phyloP scores from a whole-genome alignment of 179 eudicot species.

The Carnegiea gigantea region DNA sequence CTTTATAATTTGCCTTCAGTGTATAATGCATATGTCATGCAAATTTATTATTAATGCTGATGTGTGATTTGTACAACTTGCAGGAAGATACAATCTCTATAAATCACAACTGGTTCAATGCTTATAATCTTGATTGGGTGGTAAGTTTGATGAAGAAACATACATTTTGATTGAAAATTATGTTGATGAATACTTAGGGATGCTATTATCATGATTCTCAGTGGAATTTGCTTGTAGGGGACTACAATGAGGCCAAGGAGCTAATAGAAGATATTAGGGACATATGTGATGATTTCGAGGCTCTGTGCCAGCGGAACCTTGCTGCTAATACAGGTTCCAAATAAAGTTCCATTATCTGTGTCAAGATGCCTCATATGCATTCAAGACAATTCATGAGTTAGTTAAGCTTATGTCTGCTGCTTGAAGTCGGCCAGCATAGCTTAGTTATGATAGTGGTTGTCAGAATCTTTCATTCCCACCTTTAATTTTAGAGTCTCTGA shows the following conservation, averaged over 20 bases:
- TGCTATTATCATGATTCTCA: slow-evolving; percentile 27
- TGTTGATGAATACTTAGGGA: neutral
- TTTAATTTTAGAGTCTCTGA: neutral
- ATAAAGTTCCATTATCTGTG: neutral
- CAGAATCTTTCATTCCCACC: neutral
- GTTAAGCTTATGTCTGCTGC: neutral
- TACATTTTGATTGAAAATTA: neutral
- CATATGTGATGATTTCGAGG: slow-evolving; percentile 93
- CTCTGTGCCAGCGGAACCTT: slow-evolving; percentile 93
- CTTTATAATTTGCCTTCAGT: neutral
- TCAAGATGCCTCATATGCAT: neutral
- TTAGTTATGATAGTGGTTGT: neutral
- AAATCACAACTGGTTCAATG: slow-evolving; percentile 99
- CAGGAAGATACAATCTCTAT: slow-evolving; percentile 97
- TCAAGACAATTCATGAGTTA: neutral
- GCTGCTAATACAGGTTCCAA: slow-evolving; percentile 89
- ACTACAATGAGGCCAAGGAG: slow-evolving; percentile 86
- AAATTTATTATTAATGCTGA: slow-evolving; percentile 7
- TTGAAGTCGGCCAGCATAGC: neutral
- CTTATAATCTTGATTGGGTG: slow-evolving; percentile 86
- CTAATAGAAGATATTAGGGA: slow-evolving; percentile 83
- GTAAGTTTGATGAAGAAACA: slow-evolving; percentile 44
- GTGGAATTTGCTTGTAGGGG: slow-evolving; percentile 90
- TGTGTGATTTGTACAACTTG: slow-evolving; percentile 20
- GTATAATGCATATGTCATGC: slow-evolving; percentile 2